phyloP scores from a whole-genome alignment of 805 yeast genomes.

The Ogataea naganishii region DNA sequence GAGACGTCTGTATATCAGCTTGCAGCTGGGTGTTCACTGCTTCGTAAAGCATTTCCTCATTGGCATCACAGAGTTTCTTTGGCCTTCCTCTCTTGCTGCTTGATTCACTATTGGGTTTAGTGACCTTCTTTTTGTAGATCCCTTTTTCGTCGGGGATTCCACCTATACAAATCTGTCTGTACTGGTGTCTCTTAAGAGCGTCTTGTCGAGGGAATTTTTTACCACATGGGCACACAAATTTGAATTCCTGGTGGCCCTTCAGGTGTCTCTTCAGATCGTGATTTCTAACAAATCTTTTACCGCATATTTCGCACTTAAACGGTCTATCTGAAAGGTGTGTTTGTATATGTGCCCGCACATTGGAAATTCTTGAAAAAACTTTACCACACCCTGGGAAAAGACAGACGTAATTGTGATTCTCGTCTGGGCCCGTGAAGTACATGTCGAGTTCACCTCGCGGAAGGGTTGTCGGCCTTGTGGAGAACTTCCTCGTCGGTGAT shows the following conservation, averaged over 20 bases:
- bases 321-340: slow-evolving; percentile 95
- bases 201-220: slow-evolving; percentile 86
- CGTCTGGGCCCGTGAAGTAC: slow-evolving; percentile 74
- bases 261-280: slow-evolving; percentile 90
- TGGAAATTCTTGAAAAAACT: slow-evolving; percentile 79
- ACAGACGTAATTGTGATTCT: slow-evolving; percentile 64
- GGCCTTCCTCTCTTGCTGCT: slow-evolving; percentile 26
- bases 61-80: slow-evolving; percentile 10
- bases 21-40: too few relatives aligned
- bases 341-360: slow-evolving; percentile 90
- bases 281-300: slow-evolving; percentile 85
- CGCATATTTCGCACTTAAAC: slow-evolving; percentile 69
- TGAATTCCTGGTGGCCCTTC: slow-evolving; percentile 72
- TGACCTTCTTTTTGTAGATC: slow-evolving; percentile 9
- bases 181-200: slow-evolving; percentile 75
- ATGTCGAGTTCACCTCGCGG: slow-evolving; percentile 88
- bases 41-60: too few relatives aligned
- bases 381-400: slow-evolving; percentile 73
- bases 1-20: too few relatives aligned
- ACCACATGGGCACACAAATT: slow-evolving; percentile 83
- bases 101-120: slow-evolving; percentile 5
- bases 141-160: slow-evolving; percentile 38
- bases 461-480: slow-evolving; percentile 54
- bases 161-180: slow-evolving; percentile 75
- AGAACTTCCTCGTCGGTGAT: slow-evolving; percentile 38